A percentile compares a stretch with the other conserved stretches of the same genome.
Evolutionary conservation across 2,329 filamentous ascomycete genomes (phyloP).

Genomic region (Claviceps paspali): DNA sequence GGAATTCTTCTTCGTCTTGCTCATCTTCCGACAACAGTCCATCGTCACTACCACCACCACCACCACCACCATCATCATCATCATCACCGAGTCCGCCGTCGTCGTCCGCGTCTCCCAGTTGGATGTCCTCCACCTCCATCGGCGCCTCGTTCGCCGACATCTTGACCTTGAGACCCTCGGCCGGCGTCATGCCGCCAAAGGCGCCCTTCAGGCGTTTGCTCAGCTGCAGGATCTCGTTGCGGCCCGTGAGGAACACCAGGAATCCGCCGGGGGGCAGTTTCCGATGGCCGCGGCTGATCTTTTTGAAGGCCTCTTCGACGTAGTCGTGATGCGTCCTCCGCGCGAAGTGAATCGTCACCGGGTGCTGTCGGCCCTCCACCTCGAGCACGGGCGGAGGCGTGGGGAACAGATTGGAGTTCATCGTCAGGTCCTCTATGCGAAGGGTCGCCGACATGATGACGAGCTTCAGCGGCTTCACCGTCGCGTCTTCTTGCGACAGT

Average conservation of each 20-base stretch:
- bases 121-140: slow-evolving; percentile 73
- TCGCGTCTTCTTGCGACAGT: slow-evolving; percentile 55
- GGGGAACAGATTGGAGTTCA: slow-evolving; percentile 68
- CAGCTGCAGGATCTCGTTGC: slow-evolving; percentile 79
- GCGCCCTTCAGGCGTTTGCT: slow-evolving; percentile 61
- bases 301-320: slow-evolving; percentile 75
- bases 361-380: slow-evolving; percentile 81
- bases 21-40: slow-evolving; percentile 42
- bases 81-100: slow-evolving; percentile 43
- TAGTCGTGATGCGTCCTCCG: slow-evolving; percentile 75
- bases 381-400: slow-evolving; percentile 69
- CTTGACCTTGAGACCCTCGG: slow-evolving; percentile 50
- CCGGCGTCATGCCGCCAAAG: slow-evolving; percentile 41
- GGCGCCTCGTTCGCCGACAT: slow-evolving; percentile 65
- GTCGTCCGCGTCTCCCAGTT: slow-evolving; percentile 59
- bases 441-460: slow-evolving; percentile 98
- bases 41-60: slow-evolving; percentile 47
- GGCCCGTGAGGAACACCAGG: slow-evolving; percentile 85
- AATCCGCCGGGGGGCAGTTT: slow-evolving; percentile 86
- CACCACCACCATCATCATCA: slow-evolving; percentile 33
- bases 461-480: slow-evolving; percentile 68
- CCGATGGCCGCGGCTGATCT: slow-evolving; percentile 72
- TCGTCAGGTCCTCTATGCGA: slow-evolving; percentile 75
- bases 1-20: slow-evolving; percentile 44
- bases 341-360: slow-evolving; percentile 80